Percentiles rank a stretch among this genome's conserved stretches.
These are phyloP conservation scores for Mucuna pruriens DNA, from an alignment of 306 rosid species.

Conservation along the genomic window DNA sequence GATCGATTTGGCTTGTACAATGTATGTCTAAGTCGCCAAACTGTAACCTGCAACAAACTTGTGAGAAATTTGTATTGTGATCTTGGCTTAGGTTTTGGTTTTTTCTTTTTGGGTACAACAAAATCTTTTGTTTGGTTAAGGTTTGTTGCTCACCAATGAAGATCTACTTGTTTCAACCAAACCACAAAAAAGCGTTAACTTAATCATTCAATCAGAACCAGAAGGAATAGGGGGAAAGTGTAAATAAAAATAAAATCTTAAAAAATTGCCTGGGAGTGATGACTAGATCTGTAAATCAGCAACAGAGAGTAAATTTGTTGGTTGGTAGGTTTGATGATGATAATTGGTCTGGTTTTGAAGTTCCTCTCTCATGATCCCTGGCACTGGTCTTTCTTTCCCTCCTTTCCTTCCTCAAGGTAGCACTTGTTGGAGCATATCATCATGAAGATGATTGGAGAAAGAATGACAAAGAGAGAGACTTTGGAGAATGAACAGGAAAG, in stretches of 20 bases:
- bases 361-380: neutral
- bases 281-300: constrained; percentile 2
- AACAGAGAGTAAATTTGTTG: neutral
- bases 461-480: constrained; percentile 26
- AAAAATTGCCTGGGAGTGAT: neutral
- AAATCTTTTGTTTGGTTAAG: neutral
- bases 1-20: neutral
- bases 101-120: neutral
- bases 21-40: neutral
- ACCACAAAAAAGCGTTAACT: neutral
- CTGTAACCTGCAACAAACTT: neutral
- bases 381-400: neutral
- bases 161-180: constrained; percentile 8
- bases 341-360: constrained; percentile 10
- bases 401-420: constrained; percentile 25
- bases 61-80: neutral
- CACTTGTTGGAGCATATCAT: constrained; percentile 2
- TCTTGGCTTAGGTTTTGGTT: neutral
- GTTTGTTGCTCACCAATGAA: neutral
- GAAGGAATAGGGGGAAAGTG: neutral
- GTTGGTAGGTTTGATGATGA: neutral
- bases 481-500: constrained; percentile 43
- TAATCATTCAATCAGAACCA: neutral
- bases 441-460: constrained; percentile 37
- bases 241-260: neutral